These are phyloP conservation scores for Phoma herbarum DNA, from an alignment of 2,329 filamentous ascomycete genomes.

Conservation along the genomic window DNA sequence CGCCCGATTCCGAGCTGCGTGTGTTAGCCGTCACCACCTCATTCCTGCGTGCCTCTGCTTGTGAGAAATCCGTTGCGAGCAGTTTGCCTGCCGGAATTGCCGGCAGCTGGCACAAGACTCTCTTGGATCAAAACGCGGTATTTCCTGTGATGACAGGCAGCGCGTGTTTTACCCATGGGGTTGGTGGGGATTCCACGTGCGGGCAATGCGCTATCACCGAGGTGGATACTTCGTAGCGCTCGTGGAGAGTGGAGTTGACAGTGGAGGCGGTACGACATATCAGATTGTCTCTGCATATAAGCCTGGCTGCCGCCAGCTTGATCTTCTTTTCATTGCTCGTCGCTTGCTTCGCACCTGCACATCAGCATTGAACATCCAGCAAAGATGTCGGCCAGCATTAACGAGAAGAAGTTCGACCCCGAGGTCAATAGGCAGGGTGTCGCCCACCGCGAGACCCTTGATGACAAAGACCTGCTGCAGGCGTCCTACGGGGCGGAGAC, in stretches of 20 bases:
- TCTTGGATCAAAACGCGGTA: constrained; percentile 9
- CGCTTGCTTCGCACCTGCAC: constrained; percentile 19
- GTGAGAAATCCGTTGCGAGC: constrained; percentile 6
- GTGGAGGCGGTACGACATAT: neutral
- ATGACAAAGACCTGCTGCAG: constrained; percentile 34
- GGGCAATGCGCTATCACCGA: constrained; percentile 6
- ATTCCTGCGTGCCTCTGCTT: constrained; percentile 11
- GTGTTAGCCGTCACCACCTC: constrained; percentile 4
- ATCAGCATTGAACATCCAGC: constrained; percentile 12
- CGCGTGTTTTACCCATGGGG: constrained; percentile 15
- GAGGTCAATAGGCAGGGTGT: constrained; percentile 24
- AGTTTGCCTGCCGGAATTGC: constrained; percentile 20
- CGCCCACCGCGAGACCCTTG: constrained; percentile 29
- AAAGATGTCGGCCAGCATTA: constrained; percentile 22
- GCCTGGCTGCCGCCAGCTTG: constrained; percentile 12
- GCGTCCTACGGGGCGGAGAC: constrained; percentile 65
- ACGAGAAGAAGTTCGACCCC: constrained; percentile 15
- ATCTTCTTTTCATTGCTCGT: constrained; percentile 21
- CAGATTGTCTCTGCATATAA: constrained; percentile 21
- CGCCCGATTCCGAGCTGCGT: constrained; percentile 17
- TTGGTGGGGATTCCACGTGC: constrained; percentile 12
- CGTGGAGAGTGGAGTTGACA: constrained; percentile 1
- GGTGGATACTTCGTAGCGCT: constrained; percentile 9
- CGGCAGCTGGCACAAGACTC: constrained; percentile 12
- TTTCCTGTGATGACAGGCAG: constrained; percentile 7